Evolutionary conservation across 202 grass and related monocot species (phyloP).

Genomic region (Setaria italica): DNA sequence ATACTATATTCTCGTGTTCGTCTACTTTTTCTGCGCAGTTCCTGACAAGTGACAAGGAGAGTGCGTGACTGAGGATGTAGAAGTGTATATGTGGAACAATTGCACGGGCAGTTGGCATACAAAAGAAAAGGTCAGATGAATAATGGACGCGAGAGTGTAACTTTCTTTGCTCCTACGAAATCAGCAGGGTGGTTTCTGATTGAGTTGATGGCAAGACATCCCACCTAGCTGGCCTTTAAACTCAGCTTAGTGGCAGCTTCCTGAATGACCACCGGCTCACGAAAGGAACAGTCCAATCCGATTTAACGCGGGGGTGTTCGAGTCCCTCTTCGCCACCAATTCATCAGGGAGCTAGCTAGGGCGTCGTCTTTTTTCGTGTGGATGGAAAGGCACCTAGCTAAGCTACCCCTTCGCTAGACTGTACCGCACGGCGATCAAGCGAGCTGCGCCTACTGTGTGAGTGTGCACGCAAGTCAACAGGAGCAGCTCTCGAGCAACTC

Average conservation of each 20-base stretch:
- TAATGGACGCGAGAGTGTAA: not conserved
- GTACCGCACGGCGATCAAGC: not conserved
- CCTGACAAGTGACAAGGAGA: not conserved
- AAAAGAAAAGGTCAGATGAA: not conserved
- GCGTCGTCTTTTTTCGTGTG: not conserved
- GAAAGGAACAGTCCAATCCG: slow-evolving; percentile 29
- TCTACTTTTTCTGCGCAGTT: not conserved
- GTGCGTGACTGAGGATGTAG: not conserved
- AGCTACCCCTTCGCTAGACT: not conserved
- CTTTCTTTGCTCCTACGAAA: slow-evolving; percentile 44
- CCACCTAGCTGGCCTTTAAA: slow-evolving; percentile 47
- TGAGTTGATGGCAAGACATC: slow-evolving; percentile 48
- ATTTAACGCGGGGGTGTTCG: not conserved
- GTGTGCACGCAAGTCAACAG: slow-evolving; percentile 28
- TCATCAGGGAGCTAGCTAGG: no score
- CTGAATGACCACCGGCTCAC: not conserved
- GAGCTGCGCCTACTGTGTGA: not conserved
- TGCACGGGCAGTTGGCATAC: not conserved
- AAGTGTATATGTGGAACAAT: not conserved
- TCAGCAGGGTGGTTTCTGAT: not conserved
- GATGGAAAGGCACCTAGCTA: not conserved
- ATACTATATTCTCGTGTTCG: not conserved
- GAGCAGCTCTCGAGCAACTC: not conserved
- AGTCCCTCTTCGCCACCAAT: not conserved
- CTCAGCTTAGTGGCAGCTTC: slow-evolving; percentile 17